Evolutionary conservation across 78 protist species (phyloP).

Genomic region (Dictyostelium brefeldianum): DNA sequence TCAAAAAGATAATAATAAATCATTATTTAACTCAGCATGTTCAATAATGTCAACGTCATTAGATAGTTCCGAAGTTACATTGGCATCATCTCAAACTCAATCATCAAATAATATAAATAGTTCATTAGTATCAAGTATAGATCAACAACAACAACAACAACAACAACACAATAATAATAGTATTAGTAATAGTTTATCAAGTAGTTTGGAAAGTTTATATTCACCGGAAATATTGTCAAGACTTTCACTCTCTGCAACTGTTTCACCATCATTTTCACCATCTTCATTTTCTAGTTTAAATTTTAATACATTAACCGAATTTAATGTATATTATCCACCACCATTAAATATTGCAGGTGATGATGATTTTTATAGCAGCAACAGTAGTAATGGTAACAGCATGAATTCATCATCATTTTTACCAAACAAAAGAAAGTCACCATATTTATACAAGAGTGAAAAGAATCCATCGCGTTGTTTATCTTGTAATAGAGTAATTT

Average conservation of each 20-base stretch:
- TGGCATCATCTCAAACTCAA: neutral
- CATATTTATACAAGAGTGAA: constrained; percentile 13
- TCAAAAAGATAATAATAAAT: constrained; percentile 9
- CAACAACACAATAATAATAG: too few species aligned
- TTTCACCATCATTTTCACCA: neutral
- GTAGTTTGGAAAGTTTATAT: neutral
- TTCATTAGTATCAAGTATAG: neutral
- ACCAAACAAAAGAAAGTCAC: constrained; percentile 19
- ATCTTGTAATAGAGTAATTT: constrained; percentile 19
- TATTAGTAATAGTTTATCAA: neutral
- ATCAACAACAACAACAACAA: neutral
- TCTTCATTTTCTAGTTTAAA: neutral
- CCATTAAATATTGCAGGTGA: constrained; percentile 14
- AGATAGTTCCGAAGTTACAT: constrained; percentile 7
- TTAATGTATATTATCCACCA: constrained; percentile 29
- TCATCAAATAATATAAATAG: neutral
- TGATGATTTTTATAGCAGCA: neutral
- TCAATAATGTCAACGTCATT: constrained; percentile 9
- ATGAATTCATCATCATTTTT: neutral
- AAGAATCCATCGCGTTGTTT: constrained; percentile 7
- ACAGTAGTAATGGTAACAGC: neutral
- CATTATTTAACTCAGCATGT: neutral
- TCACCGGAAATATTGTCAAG: constrained; percentile 10
- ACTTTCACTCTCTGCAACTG: neutral
- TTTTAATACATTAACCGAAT: constrained; percentile 1